phyloP scores from a whole-genome alignment of 2,329 filamentous ascomycete species.

The Helotiales sp. region DNA sequence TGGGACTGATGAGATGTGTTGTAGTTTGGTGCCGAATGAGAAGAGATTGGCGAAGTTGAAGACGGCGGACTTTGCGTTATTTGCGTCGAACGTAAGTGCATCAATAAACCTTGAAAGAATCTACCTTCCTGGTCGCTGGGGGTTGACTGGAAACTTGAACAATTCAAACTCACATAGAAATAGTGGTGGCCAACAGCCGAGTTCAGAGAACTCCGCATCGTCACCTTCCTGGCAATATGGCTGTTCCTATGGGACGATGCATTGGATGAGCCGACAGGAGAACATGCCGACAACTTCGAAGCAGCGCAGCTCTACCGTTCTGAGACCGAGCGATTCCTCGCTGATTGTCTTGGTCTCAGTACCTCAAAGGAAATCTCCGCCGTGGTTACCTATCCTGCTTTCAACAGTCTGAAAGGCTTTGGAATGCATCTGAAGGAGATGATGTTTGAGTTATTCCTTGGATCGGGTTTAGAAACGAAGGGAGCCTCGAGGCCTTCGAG shows the following conservation, averaged over 20 bases:
- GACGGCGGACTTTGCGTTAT: slow-evolving; percentile 33
- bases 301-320: slow-evolving; percentile 31
- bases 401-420: slow-evolving; percentile 6
- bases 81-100: slow-evolving; percentile 28
- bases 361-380: background rate
- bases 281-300: slow-evolving; percentile 25
- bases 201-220: slow-evolving; percentile 28
- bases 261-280: slow-evolving; percentile 34
- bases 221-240: slow-evolving; percentile 36
- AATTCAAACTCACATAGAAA: background rate
- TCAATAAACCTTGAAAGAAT: background rate
- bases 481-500: no score
- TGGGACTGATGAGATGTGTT: background rate
- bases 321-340: slow-evolving; percentile 21
- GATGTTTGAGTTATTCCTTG: slow-evolving; percentile 1
- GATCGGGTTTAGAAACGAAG: background rate
- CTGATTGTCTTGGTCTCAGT: slow-evolving; percentile 18
- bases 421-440: slow-evolving; percentile 6
- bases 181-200: slow-evolving; percentile 37
- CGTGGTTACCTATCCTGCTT: slow-evolving; percentile 6
- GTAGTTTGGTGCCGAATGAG: slow-evolving; percentile 16
- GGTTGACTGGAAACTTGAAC: background rate
- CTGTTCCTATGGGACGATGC: slow-evolving; percentile 40
- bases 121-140: background rate
- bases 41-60: slow-evolving; percentile 30